Evolutionary conservation across 441 rosid genomes (phyloP).

Genomic region (Macaranga tanarius): DNA sequence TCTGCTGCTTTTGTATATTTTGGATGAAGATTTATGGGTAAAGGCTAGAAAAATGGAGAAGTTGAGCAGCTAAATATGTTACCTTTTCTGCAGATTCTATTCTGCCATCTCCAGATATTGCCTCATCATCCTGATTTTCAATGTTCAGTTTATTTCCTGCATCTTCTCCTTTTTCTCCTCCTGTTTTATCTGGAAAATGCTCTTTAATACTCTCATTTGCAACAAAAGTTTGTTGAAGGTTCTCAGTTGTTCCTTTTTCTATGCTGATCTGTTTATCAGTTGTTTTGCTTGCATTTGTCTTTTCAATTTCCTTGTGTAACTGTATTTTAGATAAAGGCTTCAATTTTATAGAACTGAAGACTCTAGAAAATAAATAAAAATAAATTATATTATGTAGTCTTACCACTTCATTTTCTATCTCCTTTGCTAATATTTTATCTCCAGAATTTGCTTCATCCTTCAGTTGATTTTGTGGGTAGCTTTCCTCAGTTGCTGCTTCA

Average conservation of each 20-base stretch:
- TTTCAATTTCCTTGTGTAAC: constrained; percentile 23
- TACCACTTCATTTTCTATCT: constrained; percentile 31
- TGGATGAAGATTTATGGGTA: neutral
- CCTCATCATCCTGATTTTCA: constrained; percentile 21
- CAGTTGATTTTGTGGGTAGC: constrained; percentile 26
- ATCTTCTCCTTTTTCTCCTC: constrained; percentile 21
- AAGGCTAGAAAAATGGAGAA: neutral
- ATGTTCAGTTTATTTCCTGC: constrained; percentile 16
- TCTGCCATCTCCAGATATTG: constrained; percentile 25
- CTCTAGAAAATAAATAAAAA: neutral
- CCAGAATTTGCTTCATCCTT: constrained; percentile 28
- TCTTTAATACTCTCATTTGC: constrained; percentile 29
- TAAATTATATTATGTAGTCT: constrained; percentile 13
- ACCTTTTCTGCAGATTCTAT: constrained; percentile 44
- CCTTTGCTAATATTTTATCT: neutral
- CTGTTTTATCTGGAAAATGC: constrained; percentile 23
- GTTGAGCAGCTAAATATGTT: constrained; percentile 13
- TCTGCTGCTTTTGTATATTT: neutral
- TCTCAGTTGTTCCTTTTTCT: constrained; percentile 26
- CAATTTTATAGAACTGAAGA: constrained; percentile 13
- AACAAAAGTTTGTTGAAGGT: constrained; percentile 23
- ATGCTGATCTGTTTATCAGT: constrained; percentile 24
- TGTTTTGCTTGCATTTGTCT: constrained; percentile 23
- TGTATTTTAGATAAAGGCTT: constrained; percentile 26
- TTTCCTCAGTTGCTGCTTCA: constrained; percentile 32